These are phyloP conservation scores for Tetracladium setigerum DNA, from an alignment of 495 filamentous ascomycete species.

Conservation along the genomic window DNA sequence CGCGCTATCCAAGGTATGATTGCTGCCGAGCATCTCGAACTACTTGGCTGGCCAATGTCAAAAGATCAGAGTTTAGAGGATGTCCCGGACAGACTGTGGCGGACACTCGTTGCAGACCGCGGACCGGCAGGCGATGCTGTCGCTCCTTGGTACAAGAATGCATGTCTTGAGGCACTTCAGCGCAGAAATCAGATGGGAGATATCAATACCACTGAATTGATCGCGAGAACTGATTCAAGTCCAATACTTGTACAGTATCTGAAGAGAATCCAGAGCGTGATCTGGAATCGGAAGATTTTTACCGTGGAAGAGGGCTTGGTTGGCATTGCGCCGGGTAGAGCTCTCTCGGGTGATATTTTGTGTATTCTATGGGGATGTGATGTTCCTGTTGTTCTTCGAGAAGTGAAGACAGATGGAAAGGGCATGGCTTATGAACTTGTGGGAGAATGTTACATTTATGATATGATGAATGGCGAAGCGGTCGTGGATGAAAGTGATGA, in stretches of 20 bases:
- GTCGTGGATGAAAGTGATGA: too few relatives aligned
- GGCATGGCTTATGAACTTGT: constrained; percentile 9
- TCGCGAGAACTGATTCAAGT: not conserved
- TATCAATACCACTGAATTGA: constrained; percentile 4
- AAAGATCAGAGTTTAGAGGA: too few relatives aligned
- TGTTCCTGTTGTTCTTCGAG: constrained; percentile 33
- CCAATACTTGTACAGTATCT: constrained; percentile 18
- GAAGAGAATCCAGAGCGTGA: constrained; percentile 19
- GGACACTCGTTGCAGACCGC: constrained; percentile 35
- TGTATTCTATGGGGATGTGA: constrained; percentile 37
- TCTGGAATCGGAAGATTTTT: constrained; percentile 27
- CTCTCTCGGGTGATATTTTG: constrained; percentile 24
- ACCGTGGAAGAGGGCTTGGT: not conserved
- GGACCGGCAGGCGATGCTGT: too few relatives aligned
- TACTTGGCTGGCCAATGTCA: too few relatives aligned
- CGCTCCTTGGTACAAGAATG: constrained; percentile 15
- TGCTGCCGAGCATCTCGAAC: too few relatives aligned
- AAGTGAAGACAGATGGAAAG: constrained; percentile 3
- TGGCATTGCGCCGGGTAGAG: constrained; percentile 18
- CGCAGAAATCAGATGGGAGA: constrained; percentile 6
- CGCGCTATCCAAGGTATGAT: too few relatives aligned
- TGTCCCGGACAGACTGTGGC: constrained; percentile 32
- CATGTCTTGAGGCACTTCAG: constrained; percentile 9
- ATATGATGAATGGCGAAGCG: constrained; percentile 22
- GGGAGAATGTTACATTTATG: constrained; percentile 26